These are phyloP conservation scores for Solanum chilense DNA, from an alignment of 257 asterid species.

Conservation along the genomic window DNA sequence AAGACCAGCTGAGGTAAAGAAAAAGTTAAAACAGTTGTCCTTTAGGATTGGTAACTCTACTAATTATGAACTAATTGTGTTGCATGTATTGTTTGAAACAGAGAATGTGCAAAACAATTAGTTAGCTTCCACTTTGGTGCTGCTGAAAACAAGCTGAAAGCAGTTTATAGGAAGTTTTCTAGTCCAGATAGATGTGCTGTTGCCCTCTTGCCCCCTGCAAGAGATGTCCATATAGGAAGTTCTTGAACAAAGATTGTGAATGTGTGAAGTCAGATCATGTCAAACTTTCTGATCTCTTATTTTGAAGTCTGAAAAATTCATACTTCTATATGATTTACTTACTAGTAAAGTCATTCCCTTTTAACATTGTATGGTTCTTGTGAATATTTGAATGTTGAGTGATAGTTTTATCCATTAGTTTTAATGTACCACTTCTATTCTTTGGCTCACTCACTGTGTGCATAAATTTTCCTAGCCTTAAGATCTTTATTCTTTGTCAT, in stretches of 20 bases:
- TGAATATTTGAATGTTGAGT: neutral
- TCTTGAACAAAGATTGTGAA: neutral
- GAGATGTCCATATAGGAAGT: neutral
- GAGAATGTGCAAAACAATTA: slow-evolving; percentile 60
- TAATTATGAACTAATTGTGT: neutral
- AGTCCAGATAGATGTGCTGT: slow-evolving; percentile 48
- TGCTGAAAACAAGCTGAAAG: slow-evolving; percentile 51
- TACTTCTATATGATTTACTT: neutral
- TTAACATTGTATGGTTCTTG: neutral
- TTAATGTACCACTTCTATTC: neutral
- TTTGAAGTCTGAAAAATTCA: neutral
- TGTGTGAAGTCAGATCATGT: neutral
- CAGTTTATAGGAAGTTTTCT: slow-evolving; percentile 45
- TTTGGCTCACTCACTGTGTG: neutral
- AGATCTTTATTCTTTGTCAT: neutral
- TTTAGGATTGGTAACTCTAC: neutral
- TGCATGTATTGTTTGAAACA: neutral
- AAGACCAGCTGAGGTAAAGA: slow-evolving; percentile 45
- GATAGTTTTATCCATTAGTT: neutral
- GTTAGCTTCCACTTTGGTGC: slow-evolving; percentile 40
- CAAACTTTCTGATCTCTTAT: neutral
- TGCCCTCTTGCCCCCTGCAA: slow-evolving; percentile 65
- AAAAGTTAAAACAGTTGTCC: neutral
- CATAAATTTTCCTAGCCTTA: neutral
- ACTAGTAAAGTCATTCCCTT: neutral